Conservation (phyloP, 2,329 filamentous ascomycete species). For the Ceratocystis ficicola region DNA sequence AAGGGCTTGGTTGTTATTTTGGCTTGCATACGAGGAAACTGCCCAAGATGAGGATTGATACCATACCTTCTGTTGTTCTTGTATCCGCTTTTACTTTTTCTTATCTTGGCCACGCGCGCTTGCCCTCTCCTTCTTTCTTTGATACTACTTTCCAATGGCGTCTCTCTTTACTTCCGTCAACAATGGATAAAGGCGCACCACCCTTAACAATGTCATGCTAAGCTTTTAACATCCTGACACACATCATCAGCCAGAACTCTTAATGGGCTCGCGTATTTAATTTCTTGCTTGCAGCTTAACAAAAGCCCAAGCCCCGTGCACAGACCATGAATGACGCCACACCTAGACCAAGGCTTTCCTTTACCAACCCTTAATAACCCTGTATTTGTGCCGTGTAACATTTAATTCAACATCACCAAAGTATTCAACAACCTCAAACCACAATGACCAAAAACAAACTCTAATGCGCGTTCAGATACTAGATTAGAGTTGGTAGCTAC, state of each 20-base stretch:
- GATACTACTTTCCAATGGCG: neutral
- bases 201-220: neutral
- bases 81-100: neutral
- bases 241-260: neutral
- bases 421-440: too few relatives aligned
- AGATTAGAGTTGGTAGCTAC: neutral
- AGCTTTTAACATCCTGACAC: neutral
- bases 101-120: neutral
- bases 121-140: neutral
- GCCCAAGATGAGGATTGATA: neutral
- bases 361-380: neutral
- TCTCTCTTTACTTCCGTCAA: neutral
- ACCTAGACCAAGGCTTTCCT: neutral
- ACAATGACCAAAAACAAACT: too few relatives aligned
- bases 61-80: neutral
- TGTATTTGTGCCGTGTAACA: neutral
- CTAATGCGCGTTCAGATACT: neutral
- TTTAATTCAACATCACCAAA: neutral
- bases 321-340: neutral
- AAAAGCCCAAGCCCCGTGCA: neutral
- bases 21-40: neutral
- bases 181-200: neutral
- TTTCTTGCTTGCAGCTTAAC: neutral
- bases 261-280: constrained; percentile 7
- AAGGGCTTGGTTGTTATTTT: neutral